Evolutionary conservation across 75 land plant species (phyloP).

Genomic region (Chamaecyparis obtusa): DNA sequence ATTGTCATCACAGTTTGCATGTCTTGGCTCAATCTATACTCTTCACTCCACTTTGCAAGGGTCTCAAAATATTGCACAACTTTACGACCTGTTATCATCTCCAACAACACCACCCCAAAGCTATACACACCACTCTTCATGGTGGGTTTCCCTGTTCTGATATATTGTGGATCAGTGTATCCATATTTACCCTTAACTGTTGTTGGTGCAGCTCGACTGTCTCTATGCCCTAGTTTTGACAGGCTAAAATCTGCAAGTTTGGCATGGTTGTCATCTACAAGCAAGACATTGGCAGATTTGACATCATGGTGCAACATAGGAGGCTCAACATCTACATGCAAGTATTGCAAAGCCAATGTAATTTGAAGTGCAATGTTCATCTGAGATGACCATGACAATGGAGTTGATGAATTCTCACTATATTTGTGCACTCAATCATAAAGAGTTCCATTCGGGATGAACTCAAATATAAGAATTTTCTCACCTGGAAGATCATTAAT

Average conservation of each 20-base stretch:
- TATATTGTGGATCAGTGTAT: constrained; percentile 21
- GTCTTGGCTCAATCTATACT: constrained; percentile 8
- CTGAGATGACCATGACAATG: constrained; percentile 26
- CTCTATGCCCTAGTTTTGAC: constrained; percentile 32
- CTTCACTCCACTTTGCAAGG: constrained; percentile 25
- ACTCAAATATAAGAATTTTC: constrained; percentile 37
- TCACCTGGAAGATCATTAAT: constrained; percentile 18
- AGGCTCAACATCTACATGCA: constrained; percentile 25
- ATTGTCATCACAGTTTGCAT: constrained; percentile 6
- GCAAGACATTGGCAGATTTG: constrained; percentile 38
- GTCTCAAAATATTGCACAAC: constrained; percentile 18
- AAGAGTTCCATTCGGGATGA: constrained; percentile 28
- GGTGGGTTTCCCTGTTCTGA: constrained; percentile 20
- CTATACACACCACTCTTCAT: constrained; percentile 38
- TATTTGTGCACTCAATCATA: constrained; percentile 28
- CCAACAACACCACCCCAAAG: constrained; percentile 32
- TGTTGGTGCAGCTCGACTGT: background rate
- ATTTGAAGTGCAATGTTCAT: constrained; percentile 30
- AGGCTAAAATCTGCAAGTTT: constrained; percentile 60
- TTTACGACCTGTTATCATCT: constrained; percentile 28
- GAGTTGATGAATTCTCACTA: constrained; percentile 10
- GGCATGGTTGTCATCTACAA: constrained; percentile 31
- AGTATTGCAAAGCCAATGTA: constrained; percentile 26
- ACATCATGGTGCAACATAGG: constrained; percentile 32
- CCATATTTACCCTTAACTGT: constrained; percentile 21